Evolutionary conservation across 208 protist species (phyloP).

Genomic region (Trypanosoma scelopori): DNA sequence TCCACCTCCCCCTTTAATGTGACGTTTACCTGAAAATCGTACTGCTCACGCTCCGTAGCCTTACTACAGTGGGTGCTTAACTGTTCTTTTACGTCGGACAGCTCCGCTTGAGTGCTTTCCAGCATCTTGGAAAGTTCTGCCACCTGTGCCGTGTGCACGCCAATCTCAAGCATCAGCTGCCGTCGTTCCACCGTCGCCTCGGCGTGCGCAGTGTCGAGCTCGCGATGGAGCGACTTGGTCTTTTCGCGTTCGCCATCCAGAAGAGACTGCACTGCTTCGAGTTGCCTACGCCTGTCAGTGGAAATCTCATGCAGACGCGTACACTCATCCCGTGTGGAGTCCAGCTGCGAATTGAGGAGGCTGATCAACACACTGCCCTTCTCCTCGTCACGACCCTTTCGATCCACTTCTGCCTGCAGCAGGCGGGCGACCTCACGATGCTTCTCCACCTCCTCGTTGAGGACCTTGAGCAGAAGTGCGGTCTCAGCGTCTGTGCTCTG

Average conservation of each 20-base stretch:
- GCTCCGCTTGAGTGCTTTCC: slow-evolving; percentile 30
- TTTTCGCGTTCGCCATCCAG: slow-evolving; percentile 55
- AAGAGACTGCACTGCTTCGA: slow-evolving; percentile 47
- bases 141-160: slow-evolving; percentile 68
- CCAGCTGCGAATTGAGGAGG: slow-evolving; percentile 85
- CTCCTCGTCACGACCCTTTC: slow-evolving; percentile 76
- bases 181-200: slow-evolving; percentile 63
- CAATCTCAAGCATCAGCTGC: slow-evolving; percentile 73
- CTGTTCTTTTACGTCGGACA: slow-evolving; percentile 39
- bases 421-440: slow-evolving; percentile 57
- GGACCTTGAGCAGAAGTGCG: slow-evolving; percentile 71
- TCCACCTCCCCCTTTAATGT: slow-evolving; percentile 71
- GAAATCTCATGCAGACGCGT: slow-evolving; percentile 60
- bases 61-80: slow-evolving; percentile 24
- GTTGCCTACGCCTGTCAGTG: slow-evolving; percentile 39
- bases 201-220: slow-evolving; percentile 45
- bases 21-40: slow-evolving; percentile 73
- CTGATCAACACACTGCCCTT: slow-evolving; percentile 82
- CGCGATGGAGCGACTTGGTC: slow-evolving; percentile 36
- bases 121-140: slow-evolving; percentile 58
- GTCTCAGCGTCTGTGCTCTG: slow-evolving; percentile 67
- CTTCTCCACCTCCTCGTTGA: slow-evolving; percentile 74
- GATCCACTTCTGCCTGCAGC: slow-evolving; percentile 61
- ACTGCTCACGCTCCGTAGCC: slow-evolving; percentile 62
- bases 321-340: slow-evolving; percentile 74